Evolutionary conservation across 495 filamentous ascomycete species (phyloP).

Genomic region (Bryoglossum gracile): DNA sequence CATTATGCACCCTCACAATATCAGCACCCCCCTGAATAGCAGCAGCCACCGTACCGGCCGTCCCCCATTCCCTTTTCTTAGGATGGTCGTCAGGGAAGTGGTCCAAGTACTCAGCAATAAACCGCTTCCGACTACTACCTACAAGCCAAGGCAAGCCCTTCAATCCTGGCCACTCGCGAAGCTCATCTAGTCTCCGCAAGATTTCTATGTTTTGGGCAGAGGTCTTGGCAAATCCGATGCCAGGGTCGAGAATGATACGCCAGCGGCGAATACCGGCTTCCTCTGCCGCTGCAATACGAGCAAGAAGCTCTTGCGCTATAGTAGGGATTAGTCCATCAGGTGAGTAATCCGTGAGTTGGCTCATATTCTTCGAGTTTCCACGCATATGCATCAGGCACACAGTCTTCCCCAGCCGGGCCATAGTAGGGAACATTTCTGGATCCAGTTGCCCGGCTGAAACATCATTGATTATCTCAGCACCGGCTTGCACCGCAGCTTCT

Average conservation of each 20-base stretch:
- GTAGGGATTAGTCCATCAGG: constrained; percentile 65
- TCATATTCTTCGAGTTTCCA: constrained; percentile 82
- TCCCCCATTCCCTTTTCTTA: constrained; percentile 68
- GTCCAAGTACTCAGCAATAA: constrained; percentile 77
- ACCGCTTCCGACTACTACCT: constrained; percentile 83
- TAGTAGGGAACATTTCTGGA: constrained; percentile 70
- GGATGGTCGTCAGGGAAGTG: constrained; percentile 51
- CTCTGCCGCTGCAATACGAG: constrained; percentile 68
- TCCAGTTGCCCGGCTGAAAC: constrained; percentile 79
- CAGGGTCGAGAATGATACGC: constrained; percentile 93
- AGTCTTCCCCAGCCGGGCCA: constrained; percentile 71
- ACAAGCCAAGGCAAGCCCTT: constrained; percentile 80
- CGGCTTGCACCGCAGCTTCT: constrained; percentile 67
- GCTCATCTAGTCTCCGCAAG: constrained; percentile 53
- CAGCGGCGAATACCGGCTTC: constrained; percentile 77
- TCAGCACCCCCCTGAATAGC: constrained; percentile 90
- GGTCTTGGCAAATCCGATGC: constrained; percentile 87
- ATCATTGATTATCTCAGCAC: constrained; percentile 94
- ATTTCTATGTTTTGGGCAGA: constrained; percentile 74
- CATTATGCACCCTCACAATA: constrained; percentile 93
- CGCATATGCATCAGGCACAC: constrained; percentile 95
- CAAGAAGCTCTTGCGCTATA: constrained; percentile 61
- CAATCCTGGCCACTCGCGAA: constrained; percentile 58
- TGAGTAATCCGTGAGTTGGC: constrained; percentile 51
- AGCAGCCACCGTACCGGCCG: constrained; percentile 79